A percentile compares a stretch with the other conserved stretches of the same genome.
Conservation (phyloP, 176 grass and related monocot species). For the Bolboschoenus planiculmis region DNA sequence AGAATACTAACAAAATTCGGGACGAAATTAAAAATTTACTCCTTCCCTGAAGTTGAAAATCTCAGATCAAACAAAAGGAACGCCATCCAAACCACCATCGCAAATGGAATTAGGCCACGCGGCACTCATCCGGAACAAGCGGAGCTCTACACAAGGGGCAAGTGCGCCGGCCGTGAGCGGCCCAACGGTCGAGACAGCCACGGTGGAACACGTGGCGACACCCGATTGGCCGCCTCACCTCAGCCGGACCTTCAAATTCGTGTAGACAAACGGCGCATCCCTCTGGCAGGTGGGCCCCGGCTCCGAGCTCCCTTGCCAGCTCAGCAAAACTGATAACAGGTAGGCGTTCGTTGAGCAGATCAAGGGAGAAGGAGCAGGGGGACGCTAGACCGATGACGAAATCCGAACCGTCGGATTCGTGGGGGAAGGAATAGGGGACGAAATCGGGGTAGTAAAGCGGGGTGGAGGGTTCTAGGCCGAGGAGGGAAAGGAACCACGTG, state of each 20-base stretch:
- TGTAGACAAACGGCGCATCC: conserved; percentile 72
- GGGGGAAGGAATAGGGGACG: neutral
- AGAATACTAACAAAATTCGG: conserved; percentile 1
- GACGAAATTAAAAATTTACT: conserved; percentile 13
- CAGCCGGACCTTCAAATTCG: conserved; percentile 56
- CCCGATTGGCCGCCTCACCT: conserved; percentile 50
- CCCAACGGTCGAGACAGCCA: conserved; percentile 66
- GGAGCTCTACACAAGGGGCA: conserved; percentile 75
- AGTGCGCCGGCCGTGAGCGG: conserved; percentile 50
- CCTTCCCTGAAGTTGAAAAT: neutral
- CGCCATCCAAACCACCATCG: neutral
- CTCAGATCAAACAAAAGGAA: neutral
- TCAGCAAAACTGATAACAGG: conserved; percentile 57
- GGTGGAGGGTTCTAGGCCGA: conserved; percentile 30
- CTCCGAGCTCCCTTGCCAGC: conserved; percentile 6
- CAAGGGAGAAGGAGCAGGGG: conserved; percentile 3
- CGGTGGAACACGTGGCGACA: conserved; percentile 91
- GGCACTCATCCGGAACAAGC: conserved; percentile 31
- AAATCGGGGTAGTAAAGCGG: neutral
- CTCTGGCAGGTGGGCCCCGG: neutral
- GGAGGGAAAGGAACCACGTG: conserved; percentile 39
- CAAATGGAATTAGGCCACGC: neutral
- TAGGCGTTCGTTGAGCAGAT: conserved; percentile 40
- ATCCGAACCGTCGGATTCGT: neutral
- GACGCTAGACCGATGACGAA: neutral